These are phyloP conservation scores for Antitrichia curtipendula DNA, from an alignment of 225 moss, liverwort and hornwort species.

Conservation along the genomic window DNA sequence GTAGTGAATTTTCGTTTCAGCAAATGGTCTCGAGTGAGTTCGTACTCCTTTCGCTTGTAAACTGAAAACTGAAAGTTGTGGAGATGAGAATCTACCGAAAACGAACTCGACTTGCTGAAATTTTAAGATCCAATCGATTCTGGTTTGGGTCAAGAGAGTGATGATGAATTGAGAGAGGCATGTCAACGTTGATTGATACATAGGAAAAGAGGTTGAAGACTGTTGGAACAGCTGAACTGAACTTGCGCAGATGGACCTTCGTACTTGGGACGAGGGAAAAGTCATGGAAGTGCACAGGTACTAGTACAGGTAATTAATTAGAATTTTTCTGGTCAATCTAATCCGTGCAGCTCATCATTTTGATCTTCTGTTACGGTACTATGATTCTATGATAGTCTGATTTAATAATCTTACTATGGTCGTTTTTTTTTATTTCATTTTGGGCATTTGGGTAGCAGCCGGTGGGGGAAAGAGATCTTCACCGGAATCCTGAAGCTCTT, in stretches of 20 bases:
- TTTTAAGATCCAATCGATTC: neutral
- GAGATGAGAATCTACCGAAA: neutral
- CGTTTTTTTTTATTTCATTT: accelerated
- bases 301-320: neutral
- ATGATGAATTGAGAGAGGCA: neutral
- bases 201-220: neutral
- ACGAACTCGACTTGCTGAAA: neutral
- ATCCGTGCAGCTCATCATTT: neutral
- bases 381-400: neutral
- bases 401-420: neutral
- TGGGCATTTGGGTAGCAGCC: neutral
- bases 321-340: neutral
- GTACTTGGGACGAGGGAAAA: neutral
- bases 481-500: neutral
- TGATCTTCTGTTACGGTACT: neutral
- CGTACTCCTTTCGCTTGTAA: neutral
- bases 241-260: neutral
- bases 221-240: neutral
- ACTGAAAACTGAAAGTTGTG: neutral
- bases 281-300: neutral
- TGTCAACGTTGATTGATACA: neutral
- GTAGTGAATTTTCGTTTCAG: neutral
- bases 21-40: neutral
- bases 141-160: neutral
- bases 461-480: neutral